These are phyloP conservation scores for Rhodomyrtus tomentosa DNA, from an alignment of 345 rosid species.

Conservation along the genomic window DNA sequence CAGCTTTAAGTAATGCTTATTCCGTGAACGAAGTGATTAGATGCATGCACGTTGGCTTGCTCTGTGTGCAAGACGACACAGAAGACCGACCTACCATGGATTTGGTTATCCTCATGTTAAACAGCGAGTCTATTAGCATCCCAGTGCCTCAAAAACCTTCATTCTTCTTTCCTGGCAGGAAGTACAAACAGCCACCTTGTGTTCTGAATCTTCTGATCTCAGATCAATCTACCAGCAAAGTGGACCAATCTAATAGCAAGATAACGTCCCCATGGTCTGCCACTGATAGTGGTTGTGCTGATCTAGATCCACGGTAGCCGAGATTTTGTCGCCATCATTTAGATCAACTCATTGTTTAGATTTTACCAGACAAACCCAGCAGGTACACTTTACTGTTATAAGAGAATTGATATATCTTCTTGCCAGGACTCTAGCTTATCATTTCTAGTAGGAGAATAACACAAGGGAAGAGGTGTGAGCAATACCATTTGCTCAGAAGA, in stretches of 20 bases:
- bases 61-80: slow-evolving; percentile 17
- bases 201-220: background rate
- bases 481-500: background rate
- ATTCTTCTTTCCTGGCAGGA: slow-evolving; percentile 1
- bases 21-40: slow-evolving; percentile 8
- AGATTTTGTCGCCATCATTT: background rate
- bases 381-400: background rate
- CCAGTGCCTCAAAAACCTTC: slow-evolving; percentile 10
- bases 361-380: background rate
- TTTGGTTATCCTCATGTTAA: slow-evolving; percentile 11
- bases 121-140: slow-evolving; percentile 4
- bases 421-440: background rate
- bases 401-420: background rate
- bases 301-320: background rate
- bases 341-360: background rate
- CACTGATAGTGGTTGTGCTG: background rate
- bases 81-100: slow-evolving; percentile 19
- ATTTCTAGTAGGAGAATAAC: background rate
- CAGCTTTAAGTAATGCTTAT: background rate
- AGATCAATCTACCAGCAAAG: background rate
- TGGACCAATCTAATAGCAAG: background rate
- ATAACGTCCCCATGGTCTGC: background rate
- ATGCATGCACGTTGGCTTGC: slow-evolving; percentile 16
- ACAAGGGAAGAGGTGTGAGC: background rate
- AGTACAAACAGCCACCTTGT: background rate